Base-by-base conservation (phyloP, 78 protist species). In the Planoprotostelium fungivorum region DNA sequence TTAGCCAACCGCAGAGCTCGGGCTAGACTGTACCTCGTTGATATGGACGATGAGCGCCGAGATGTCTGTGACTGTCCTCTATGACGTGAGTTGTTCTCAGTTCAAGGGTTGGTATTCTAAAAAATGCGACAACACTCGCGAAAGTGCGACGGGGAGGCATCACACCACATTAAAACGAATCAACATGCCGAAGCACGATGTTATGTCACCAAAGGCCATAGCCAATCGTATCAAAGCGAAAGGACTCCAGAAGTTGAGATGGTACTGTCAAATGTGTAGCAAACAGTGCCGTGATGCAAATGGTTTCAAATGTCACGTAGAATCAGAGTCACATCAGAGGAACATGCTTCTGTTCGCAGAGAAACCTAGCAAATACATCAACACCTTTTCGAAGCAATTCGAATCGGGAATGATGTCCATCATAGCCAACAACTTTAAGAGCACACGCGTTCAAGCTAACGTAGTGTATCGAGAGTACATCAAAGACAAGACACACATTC, bases 241-340 rank as follows among this genome's bases (percentile, higher is more conserved):
- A 85, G 99, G 99, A 10, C 95, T 98, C 88, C 97, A 95, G 88
- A 97, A 95, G 96, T 91, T 98, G 36, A 84, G 96, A 83, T 98
- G 97, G 97, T 98, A 96, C 90, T 98, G 99, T 89, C 98, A 98
- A 90, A 92, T 98, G 94, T 98, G 99, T 87, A 92, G 96, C 84
- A 98, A 98, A 84, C 95, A 97, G 89, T 98, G 99, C 92, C 91
- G 99, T 34, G 99, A 98, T 86, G 98, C 93, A 90, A 97, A 97
- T 91, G 98, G 98, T 35, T 97, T 96, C 93, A 97, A 96, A 34
- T 97, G 98, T 87, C 99, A 98, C 91, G 1, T 23, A 86, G 35
- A 37, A 91, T 93, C 97, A 35, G 99, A 98, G 39, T 35, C 91
- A 0, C 99, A 97, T 89, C 86, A 87, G 63, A 93, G 98, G 35